Conservation (phyloP, 441 rosid species). For the Aquilaria agallochum region DNA sequence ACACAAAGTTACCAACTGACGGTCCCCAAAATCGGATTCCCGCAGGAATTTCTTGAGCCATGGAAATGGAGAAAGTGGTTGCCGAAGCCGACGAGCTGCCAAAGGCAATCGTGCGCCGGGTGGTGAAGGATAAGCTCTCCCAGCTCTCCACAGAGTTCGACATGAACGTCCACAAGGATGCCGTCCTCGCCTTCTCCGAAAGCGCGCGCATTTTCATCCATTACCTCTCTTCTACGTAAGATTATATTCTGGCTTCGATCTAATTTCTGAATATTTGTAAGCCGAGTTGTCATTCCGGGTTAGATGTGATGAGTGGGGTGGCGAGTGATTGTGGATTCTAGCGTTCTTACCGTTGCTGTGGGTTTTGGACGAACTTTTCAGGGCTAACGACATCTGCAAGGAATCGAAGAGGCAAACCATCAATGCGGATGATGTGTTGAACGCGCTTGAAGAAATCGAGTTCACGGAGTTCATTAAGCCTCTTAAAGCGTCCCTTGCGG, state of each 20-base stretch:
- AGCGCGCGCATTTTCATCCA: constrained; percentile 96
- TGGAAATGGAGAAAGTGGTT: constrained; percentile 52
- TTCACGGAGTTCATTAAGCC: constrained; percentile 75
- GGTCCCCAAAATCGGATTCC: no score
- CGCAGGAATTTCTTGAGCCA: no score
- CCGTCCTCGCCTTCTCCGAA: constrained; percentile 81
- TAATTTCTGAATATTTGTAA: background rate
- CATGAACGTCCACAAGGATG: constrained; percentile 70
- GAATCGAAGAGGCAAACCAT: constrained; percentile 93
- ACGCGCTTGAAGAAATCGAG: constrained; percentile 82
- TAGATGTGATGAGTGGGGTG: background rate
- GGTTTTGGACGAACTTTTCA: constrained; percentile 17
- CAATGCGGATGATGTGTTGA: constrained; percentile 75
- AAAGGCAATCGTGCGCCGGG: constrained; percentile 76
- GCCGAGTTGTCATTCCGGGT: background rate
- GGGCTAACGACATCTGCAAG: constrained; percentile 89
- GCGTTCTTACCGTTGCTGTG: background rate
- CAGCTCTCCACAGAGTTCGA: constrained; percentile 66
- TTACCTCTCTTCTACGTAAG: constrained; percentile 88
- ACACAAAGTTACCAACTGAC: no score
- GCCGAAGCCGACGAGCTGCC: constrained; percentile 78
- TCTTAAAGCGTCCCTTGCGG: constrained; percentile 72
- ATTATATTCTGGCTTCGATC: background rate
- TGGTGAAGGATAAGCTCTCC: constrained; percentile 83
- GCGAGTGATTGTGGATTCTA: background rate